Base-by-base conservation (phyloP, 306 rosid genomes). In the Adenanthera pavonina region DNA sequence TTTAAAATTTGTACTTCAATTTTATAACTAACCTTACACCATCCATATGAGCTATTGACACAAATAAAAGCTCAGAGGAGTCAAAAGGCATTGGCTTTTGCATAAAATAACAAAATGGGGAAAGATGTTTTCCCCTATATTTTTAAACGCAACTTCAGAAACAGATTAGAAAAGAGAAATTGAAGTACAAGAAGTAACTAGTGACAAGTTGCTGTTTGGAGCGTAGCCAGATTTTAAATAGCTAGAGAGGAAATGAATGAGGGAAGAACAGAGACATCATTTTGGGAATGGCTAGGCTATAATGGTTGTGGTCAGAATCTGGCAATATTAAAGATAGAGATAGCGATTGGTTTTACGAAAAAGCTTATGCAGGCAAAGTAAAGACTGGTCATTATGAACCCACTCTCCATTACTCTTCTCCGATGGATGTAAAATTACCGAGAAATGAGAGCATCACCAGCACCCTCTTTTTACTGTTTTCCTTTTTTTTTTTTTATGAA, bases 211-310 rank as follows among this genome's bases (percentile, higher is more conserved):
- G 47, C 17, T 7, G 5, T 15, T 13, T 34, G 48, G 38, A 72
- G 10, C 12, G 46, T 16, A 34, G 7, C 7, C 8, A 40, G 52
- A 20, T 38, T 40, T 40, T 25, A 25, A 25, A 25, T 25, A 25
- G 30, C 30, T 25, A 25, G 30, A 25, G 30, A 59, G 15, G 2
- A 69, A 75, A 70, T 80, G 65, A 78, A 74, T 78, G 80, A 78
- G 16, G 81, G 74, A 25, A 25, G 36, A 52, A 67, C 64, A 53
- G 53, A 66, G 44, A 19, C n/a, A 38, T 66, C 5, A 36, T 17
- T 14, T 62, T 2, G 7, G 40, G 41, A 17, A 68, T 2, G 41
- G 70, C 59, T 43, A 75, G 41, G 70, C 59, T 43, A 75, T 75
- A 43, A 75, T 78, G 44, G 38, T 19, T 54, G 52, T 67, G 30